phyloP scores from a whole-genome alignment of 495 filamentous ascomycete species.

The Trichoderma virens region DNA sequence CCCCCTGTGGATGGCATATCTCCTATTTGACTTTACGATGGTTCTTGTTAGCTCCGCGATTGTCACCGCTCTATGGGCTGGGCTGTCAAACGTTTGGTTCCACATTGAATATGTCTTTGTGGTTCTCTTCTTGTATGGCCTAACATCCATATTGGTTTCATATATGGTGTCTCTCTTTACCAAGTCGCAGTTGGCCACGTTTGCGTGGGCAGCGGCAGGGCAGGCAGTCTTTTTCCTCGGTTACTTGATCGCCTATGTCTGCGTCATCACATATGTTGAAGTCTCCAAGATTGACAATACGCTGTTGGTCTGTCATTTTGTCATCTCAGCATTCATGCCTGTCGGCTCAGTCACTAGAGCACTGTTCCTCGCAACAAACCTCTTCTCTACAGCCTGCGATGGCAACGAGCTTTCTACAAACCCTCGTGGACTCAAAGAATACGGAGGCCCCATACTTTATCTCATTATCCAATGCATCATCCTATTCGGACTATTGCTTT shows the following conservation, averaged over 20 bases:
- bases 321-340: slow-evolving; percentile 59
- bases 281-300: slow-evolving; percentile 50
- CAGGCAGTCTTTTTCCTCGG: slow-evolving; percentile 69
- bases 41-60: slow-evolving; percentile 54
- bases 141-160: slow-evolving; percentile 59
- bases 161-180: slow-evolving; percentile 66
- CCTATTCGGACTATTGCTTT: slow-evolving; percentile 60
- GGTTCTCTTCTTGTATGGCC: slow-evolving; percentile 66
- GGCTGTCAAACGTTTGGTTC: slow-evolving; percentile 58
- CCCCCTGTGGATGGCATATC: slow-evolving; percentile 73
- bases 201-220: slow-evolving; percentile 56
- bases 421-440: slow-evolving; percentile 62
- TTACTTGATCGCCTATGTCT: slow-evolving; percentile 69
- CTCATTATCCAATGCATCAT: slow-evolving; percentile 59
- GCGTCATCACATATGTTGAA: slow-evolving; percentile 58
- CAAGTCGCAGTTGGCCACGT: slow-evolving; percentile 33
- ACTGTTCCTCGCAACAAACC: slow-evolving; percentile 66
- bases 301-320: slow-evolving; percentile 58
- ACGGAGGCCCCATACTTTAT: slow-evolving; percentile 73
- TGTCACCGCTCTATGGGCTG: slow-evolving; percentile 51
- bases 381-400: slow-evolving; percentile 66
- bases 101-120: slow-evolving; percentile 67
- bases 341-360: slow-evolving; percentile 59
- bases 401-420: slow-evolving; percentile 53
- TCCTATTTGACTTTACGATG: slow-evolving; percentile 67